These are phyloP conservation scores for Paraphoma sp. DNA, from an alignment of 2,329 filamentous ascomycete species.

Conservation along the genomic window DNA sequence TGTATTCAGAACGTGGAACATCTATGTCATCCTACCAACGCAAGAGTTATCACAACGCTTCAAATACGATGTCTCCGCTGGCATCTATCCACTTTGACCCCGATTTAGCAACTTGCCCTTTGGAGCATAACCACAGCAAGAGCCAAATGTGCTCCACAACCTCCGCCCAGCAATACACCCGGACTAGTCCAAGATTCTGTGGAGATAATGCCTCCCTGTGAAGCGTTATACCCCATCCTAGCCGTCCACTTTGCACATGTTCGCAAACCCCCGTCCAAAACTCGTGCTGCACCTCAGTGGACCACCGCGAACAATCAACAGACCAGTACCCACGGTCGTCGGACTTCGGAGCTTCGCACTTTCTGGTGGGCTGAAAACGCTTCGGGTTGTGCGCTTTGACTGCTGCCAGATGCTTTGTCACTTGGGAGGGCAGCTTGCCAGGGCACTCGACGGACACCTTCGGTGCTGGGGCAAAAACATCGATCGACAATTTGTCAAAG, in stretches of 20 bases:
- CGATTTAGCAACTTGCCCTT: conserved; percentile 64
- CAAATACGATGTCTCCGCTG: conserved; percentile 62
- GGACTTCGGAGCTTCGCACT: conserved; percentile 57
- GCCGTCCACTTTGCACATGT: conserved; percentile 64
- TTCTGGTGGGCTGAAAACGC: conserved; percentile 41
- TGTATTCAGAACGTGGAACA: neutral
- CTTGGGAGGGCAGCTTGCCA: conserved; percentile 31
- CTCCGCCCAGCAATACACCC: conserved; percentile 80
- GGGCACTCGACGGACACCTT: conserved; percentile 25
- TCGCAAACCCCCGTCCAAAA: conserved; percentile 70
- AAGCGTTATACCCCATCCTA: conserved; percentile 73
- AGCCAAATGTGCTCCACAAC: conserved; percentile 76
- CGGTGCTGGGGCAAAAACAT: conserved; percentile 35
- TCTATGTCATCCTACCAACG: neutral
- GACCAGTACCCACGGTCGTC: conserved; percentile 83
- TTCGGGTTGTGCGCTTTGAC: conserved; percentile 37
- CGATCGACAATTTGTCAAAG: conserved; percentile 28
- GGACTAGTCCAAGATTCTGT: conserved; percentile 53
- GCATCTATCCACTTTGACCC: conserved; percentile 72
- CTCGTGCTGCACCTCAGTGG: conserved; percentile 53
- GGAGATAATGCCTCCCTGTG: conserved; percentile 41
- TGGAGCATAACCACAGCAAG: conserved; percentile 74
- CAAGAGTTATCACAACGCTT: conserved; percentile 41
- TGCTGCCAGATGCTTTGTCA: conserved; percentile 30
- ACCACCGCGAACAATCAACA: conserved; percentile 66